phyloP scores from a whole-genome alignment of 192 early-diverging fungal species.

The Backusella sp. region DNA sequence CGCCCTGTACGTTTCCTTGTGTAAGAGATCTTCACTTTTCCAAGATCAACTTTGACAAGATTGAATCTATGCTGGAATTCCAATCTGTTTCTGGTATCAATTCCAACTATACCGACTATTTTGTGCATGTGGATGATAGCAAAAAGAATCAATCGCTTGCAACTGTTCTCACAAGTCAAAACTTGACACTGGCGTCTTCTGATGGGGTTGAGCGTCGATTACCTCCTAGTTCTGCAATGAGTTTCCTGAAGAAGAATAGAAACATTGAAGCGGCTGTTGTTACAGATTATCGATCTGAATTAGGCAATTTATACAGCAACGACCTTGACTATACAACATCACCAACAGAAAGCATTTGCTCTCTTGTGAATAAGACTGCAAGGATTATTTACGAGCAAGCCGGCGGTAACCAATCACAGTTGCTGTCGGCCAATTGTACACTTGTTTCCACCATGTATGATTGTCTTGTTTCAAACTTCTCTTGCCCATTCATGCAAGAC shows the following conservation, averaged over 20 bases:
- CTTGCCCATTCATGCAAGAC: slow-evolving; percentile 51
- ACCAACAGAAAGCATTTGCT: slow-evolving; percentile 43
- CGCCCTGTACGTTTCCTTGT: slow-evolving; percentile 66
- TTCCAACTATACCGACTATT: slow-evolving; percentile 28
- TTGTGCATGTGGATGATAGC: slow-evolving; percentile 44
- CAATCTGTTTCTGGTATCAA: slow-evolving; percentile 51
- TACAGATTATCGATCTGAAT: slow-evolving; percentile 55
- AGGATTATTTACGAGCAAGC: slow-evolving; percentile 55
- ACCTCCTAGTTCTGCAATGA: slow-evolving; percentile 72
- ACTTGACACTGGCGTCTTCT: slow-evolving; percentile 43
- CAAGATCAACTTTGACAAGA: slow-evolving; percentile 61
- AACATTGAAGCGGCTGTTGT: slow-evolving; percentile 65
- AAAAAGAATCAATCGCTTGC: slow-evolving; percentile 9
- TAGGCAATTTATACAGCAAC: slow-evolving; percentile 58
- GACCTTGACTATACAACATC: slow-evolving; percentile 40
- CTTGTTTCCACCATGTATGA: slow-evolving; percentile 52
- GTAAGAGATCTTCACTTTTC: slow-evolving; percentile 59
- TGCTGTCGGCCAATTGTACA: slow-evolving; percentile 50
- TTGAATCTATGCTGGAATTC: slow-evolving; percentile 72
- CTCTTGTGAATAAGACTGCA: slow-evolving; percentile 59
- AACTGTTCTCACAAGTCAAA: not conserved
- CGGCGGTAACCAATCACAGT: slow-evolving; percentile 16
- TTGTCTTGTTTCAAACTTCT: slow-evolving; percentile 67
- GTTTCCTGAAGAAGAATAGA: slow-evolving; percentile 61
- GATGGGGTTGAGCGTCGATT: slow-evolving; percentile 47